Evolutionary conservation across 495 filamentous ascomycete genomes (phyloP).

Genomic region (Entonaema liquescens): DNA sequence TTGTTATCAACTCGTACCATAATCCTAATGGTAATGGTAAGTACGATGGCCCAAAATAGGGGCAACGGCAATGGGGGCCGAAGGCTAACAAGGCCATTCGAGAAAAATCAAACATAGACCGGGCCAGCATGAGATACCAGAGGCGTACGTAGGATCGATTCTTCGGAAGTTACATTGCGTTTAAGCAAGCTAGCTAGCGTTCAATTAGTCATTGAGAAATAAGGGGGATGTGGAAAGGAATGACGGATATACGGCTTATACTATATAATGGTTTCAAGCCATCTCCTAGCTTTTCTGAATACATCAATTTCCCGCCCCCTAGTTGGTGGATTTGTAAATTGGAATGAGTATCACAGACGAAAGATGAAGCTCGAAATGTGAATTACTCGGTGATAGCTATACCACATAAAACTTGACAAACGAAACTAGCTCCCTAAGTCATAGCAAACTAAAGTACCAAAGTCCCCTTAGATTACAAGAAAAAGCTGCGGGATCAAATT

Average conservation of each 20-base stretch:
- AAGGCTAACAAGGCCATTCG: neutral
- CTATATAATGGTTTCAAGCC: neutral
- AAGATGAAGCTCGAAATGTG: neutral
- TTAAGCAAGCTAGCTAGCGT: constrained; percentile 2
- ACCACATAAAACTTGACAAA: too few relatives aligned
- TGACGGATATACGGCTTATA: neutral
- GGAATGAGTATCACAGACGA: neutral
- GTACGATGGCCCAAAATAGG: neutral
- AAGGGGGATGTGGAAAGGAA: neutral
- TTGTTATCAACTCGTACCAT: neutral
- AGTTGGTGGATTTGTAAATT: too few relatives aligned
- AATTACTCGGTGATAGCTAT: neutral
- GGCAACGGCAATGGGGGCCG: neutral
- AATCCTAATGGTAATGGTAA: neutral
- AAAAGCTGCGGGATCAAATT: too few relatives aligned
- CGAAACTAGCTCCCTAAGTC: too few relatives aligned
- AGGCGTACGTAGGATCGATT: constrained; percentile 14
- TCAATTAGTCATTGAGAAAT: neutral
- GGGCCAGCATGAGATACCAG: constrained; percentile 41
- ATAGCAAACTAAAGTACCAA: too few relatives aligned
- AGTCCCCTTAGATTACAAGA: too few relatives aligned
- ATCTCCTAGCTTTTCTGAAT: neutral
- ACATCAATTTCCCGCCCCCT: neutral
- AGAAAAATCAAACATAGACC: constrained; percentile 12
- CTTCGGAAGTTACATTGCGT: constrained; percentile 11